These are phyloP conservation scores for Syzygium aromaticum DNA, from an alignment of 345 rosid species.

Conservation along the genomic window DNA sequence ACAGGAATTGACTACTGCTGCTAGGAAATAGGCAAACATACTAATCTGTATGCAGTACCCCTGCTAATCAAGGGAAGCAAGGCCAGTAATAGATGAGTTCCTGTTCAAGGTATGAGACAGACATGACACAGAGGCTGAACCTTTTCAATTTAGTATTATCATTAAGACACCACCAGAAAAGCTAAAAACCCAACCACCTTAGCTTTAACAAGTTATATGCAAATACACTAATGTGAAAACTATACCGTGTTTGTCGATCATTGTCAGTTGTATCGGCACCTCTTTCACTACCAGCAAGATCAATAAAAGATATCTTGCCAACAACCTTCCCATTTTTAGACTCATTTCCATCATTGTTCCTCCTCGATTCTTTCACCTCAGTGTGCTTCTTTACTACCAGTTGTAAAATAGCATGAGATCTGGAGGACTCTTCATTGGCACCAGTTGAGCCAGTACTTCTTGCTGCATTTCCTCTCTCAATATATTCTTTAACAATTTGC, in stretches of 20 bases:
- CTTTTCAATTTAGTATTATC: background rate
- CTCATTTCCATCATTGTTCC: constrained; percentile 72
- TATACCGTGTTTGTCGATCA: constrained; percentile 94
- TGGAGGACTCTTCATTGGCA: constrained; percentile 97
- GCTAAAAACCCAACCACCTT: no score
- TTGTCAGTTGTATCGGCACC: constrained; percentile 99
- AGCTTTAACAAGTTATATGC: background rate
- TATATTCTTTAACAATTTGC: constrained; percentile 88
- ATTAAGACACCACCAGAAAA: background rate
- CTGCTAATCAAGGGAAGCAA: background rate
- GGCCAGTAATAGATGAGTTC: background rate
- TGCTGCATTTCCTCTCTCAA: constrained; percentile 86
- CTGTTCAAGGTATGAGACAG: background rate
- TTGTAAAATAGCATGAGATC: constrained; percentile 98
- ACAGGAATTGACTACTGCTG: background rate
- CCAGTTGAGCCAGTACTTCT: constrained; percentile 98
- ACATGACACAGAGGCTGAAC: background rate
- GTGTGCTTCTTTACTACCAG: constrained; percentile 82
- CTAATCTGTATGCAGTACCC: background rate
- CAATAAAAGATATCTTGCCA: constrained; percentile 96
- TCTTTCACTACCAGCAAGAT: constrained; percentile 99
- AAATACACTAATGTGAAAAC: background rate
- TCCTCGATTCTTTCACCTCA: constrained; percentile 75
- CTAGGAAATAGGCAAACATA: background rate
- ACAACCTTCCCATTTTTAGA: constrained; percentile 65